A percentile compares a stretch with the other conserved stretches of the same genome.
Conservation (phyloP, 2,329 filamentous ascomycete species). For the Microdochium trichocladiopsis region DNA sequence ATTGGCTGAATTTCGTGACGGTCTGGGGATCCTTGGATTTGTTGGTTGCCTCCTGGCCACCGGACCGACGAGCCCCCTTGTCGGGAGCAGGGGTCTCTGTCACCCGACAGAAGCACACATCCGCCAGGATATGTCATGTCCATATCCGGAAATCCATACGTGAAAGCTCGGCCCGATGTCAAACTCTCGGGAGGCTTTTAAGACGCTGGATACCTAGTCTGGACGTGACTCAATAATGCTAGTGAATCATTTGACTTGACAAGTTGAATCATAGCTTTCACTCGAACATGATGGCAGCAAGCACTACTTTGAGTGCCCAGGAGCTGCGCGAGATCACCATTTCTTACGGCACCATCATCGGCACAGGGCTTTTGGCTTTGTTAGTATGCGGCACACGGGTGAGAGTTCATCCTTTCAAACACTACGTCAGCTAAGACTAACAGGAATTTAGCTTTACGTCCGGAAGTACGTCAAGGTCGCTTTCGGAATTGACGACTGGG, state of each 20-base stretch:
- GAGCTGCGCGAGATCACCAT: slow-evolving; percentile 1
- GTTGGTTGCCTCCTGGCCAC: too few species aligned
- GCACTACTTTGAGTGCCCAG: neutral
- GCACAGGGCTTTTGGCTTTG: slow-evolving; percentile 3
- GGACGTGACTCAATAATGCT: neutral
- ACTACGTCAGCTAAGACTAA: neutral
- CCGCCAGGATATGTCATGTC: too few species aligned
- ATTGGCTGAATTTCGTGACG: too few species aligned
- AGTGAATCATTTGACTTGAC: neutral
- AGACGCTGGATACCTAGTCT: too few species aligned
- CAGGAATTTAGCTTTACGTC: neutral
- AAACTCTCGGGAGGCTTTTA: too few species aligned
- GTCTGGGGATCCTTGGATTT: too few species aligned
- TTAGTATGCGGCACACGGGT: slow-evolving; percentile 4
- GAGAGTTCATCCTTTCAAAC: neutral
- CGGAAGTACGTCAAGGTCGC: neutral
- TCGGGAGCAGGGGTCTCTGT: too few species aligned
- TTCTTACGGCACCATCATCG: slow-evolving; percentile 6
- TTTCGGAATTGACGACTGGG: neutral
- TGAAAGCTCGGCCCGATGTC: too few species aligned
- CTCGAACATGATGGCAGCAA: neutral
- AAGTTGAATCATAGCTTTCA: too few species aligned
- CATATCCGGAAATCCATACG: too few species aligned
- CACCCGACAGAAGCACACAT: too few species aligned
- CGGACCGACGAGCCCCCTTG: too few species aligned